Percentiles rank a stretch among this genome's conserved stretches.
phyloP scores from a whole-genome alignment of 129 eudicot species.

The Arctium minus region DNA sequence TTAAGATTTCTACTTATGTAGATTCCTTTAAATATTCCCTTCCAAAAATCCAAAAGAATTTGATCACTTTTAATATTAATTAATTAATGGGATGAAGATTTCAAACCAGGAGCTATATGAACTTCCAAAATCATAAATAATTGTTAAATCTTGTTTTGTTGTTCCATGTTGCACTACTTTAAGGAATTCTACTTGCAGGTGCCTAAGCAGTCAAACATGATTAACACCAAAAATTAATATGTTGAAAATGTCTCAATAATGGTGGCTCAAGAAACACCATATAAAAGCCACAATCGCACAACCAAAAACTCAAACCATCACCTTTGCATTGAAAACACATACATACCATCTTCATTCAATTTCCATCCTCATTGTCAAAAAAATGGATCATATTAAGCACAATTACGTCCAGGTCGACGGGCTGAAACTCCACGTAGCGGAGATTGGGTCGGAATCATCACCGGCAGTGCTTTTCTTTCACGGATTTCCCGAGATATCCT shows the following conservation, averaged over 20 bases:
- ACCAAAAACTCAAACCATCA: background rate
- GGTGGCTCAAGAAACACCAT: background rate
- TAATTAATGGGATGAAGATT: too few species aligned
- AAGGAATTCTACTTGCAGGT: too few species aligned
- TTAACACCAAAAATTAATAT: background rate
- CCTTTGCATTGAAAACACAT: background rate
- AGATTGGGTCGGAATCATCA: slow-evolving; percentile 16
- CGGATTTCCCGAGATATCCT: slow-evolving; percentile 39
- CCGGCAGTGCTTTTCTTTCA: slow-evolving; percentile 23
- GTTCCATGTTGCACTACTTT: too few species aligned
- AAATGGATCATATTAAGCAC: slow-evolving; percentile 22
- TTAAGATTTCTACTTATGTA: too few species aligned
- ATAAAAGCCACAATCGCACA: background rate
- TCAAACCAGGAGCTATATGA: too few species aligned
- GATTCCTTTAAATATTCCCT: too few species aligned
- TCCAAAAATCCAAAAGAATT: too few species aligned
- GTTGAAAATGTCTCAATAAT: background rate
- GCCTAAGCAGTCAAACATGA: too few species aligned
- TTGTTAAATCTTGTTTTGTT: too few species aligned
- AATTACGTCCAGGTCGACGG: slow-evolving; percentile 19
- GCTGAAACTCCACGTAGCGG: slow-evolving; percentile 34
- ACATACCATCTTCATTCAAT: background rate
- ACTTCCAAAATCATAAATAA: too few species aligned
- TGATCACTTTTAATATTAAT: too few species aligned
- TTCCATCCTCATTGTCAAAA: background rate